Base-by-base conservation (phyloP, 1,284 basidiomycete species). In the Sanghuangporus weigelae region DNA sequence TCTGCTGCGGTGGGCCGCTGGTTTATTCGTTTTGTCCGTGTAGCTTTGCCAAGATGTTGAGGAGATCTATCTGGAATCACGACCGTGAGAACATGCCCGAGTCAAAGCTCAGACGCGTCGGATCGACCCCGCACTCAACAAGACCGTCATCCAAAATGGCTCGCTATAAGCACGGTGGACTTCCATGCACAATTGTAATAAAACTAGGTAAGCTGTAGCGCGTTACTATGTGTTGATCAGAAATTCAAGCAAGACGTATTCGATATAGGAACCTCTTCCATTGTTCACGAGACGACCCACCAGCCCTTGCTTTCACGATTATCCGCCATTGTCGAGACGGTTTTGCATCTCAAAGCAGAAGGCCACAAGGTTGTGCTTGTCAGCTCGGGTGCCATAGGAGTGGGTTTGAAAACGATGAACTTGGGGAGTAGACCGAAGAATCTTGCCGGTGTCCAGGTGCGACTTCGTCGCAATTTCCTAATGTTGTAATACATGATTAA, bases 291-390 rank as follows among this genome's bases (percentile, higher is more conserved):
- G 73, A 85, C 84, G 58, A 94, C 92, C 1, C 93, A 96, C 64
- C 87, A 93, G 67, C 95, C 96, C 0, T 83, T 98, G 21, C 81
- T 99, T 0, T 93, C 94, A 7, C 92, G 92, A 7, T 84, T 99
- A 26, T 95, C 95, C 0, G 88, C 93, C 0, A 83, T 99, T 58
- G 95, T 96, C 53, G 96, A 99, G 76, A 93, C 95, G 0, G 94
- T 95, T 12, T 84, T 94, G 44, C 77, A 84, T 49, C 83, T 99
- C 5, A 86, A 90, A 56, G 78, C 81, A 3, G 79, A 87, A 48
- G 96, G 96, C 0, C 96, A 99, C 77, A 89, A 92, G 68, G 94
- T 99, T 63, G 93, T 98, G 2, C 85, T 99, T 12, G 95, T 98
- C 62, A 95, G 92, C 68, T 97, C 95, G 11, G 96, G 96, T 0